Evolutionary conservation across 768 basidiomycete species (phyloP).

Genomic region (Mrakia frigida): DNA sequence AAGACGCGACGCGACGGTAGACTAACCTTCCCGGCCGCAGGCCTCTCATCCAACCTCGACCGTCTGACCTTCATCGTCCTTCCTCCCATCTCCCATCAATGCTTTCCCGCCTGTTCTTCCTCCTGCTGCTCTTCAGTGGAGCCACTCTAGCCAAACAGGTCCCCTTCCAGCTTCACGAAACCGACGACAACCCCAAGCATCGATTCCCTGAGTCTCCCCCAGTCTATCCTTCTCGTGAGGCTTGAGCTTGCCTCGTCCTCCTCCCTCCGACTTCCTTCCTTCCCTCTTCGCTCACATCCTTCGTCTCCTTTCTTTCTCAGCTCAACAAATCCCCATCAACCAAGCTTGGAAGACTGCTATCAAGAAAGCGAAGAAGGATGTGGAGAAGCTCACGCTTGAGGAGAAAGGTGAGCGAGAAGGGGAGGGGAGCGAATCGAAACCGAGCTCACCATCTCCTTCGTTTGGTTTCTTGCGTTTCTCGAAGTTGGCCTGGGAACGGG

Average conservation of each 20-base stretch:
- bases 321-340: not conserved
- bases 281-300: not conserved
- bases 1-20: too few species aligned
- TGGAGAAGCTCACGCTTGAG: conserved; percentile 39
- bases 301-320: not conserved
- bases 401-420: conserved; percentile 51
- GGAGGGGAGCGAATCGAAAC: conserved; percentile 47
- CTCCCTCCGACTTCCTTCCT: not conserved
- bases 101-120: not conserved
- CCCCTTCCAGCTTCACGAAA: conserved; percentile 45
- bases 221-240: conserved; percentile 9
- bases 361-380: not conserved
- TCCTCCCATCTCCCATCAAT: not conserved
- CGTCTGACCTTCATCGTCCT: not conserved
- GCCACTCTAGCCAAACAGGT: conserved; percentile 37
- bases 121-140: not conserved
- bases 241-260: not conserved
- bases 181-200: not conserved
- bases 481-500: not conserved
- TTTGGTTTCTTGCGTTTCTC: not conserved
- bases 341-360: not conserved
- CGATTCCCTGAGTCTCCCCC: not conserved
- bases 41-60: not conserved
- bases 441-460: conserved; percentile 36
- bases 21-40: too few species aligned